These are phyloP conservation scores for Annulohypoxylon maeteangense DNA, from an alignment of 495 filamentous ascomycete genomes.

Conservation along the genomic window DNA sequence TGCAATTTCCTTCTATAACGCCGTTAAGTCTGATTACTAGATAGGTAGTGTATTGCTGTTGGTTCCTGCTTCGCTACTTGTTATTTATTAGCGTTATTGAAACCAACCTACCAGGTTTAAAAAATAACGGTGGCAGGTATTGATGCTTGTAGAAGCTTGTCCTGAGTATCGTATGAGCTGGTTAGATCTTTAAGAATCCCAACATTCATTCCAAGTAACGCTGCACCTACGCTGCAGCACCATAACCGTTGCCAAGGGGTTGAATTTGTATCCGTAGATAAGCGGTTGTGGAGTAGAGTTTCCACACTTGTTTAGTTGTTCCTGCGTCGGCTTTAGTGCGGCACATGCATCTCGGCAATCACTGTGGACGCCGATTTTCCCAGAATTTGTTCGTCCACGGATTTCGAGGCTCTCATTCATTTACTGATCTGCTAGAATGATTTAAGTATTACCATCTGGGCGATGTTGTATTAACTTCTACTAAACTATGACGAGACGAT, in stretches of 20 bases:
- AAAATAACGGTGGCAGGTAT: no score
- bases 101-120: no score
- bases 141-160: no score
- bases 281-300: background rate
- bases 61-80: no score
- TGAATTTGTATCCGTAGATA: background rate
- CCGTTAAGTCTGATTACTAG: background rate
- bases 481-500: background rate
- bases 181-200: no score
- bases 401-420: no score
- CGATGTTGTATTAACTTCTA: background rate
- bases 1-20: background rate
- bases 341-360: background rate
- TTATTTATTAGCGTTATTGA: no score
- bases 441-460: background rate
- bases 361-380: background rate
- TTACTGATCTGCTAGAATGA: background rate
- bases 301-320: background rate
- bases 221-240: background rate
- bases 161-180: no score
- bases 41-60: background rate
- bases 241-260: background rate
- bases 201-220: background rate
- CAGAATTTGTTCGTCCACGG: background rate
- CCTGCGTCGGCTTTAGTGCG: background rate